A percentile compares a stretch with the other conserved stretches of the same genome.
These are phyloP conservation scores for Triglochin maritima DNA, from an alignment of 106 monocot genomes.

Conservation along the genomic window DNA sequence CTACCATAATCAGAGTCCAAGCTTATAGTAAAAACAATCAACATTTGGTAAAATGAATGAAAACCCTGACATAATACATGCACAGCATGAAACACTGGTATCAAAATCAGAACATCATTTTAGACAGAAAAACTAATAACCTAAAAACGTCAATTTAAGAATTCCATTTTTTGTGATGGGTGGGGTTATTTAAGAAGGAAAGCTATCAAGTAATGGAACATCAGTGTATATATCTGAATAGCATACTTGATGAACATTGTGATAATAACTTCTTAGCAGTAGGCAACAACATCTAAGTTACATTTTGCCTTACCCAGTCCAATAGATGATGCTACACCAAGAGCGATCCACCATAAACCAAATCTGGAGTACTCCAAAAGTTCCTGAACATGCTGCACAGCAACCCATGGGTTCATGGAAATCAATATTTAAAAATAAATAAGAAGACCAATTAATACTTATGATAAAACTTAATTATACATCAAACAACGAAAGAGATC, in stretches of 20 bases:
- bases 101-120: too few relatives aligned
- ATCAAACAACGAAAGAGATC: neutral
- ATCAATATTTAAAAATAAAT: neutral
- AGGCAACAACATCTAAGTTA: too few relatives aligned
- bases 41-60: too few relatives aligned
- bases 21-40: too few relatives aligned
- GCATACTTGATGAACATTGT: too few relatives aligned
- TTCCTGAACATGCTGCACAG: slow-evolving; percentile 27
- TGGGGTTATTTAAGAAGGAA: neutral
- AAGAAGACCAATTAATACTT: neutral
- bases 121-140: neutral
- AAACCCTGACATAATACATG: too few relatives aligned
- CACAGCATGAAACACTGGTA: too few relatives aligned
- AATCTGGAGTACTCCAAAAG: slow-evolving; percentile 15
- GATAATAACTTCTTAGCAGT: too few relatives aligned
- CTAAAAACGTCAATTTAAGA: neutral
- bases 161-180: neutral
- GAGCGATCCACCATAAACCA: slow-evolving; percentile 27
- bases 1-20: too few relatives aligned
- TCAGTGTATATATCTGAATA: neutral
- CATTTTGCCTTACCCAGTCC: slow-evolving; percentile 1
- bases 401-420: neutral
- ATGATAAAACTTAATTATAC: neutral
- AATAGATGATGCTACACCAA: slow-evolving; percentile 33
- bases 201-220: neutral